Evolutionary conservation across 2,329 filamentous ascomycete genomes (phyloP), one percentile per base, ranked within the genome.

Genomic region (Calonectria multiphialidica): DNA sequence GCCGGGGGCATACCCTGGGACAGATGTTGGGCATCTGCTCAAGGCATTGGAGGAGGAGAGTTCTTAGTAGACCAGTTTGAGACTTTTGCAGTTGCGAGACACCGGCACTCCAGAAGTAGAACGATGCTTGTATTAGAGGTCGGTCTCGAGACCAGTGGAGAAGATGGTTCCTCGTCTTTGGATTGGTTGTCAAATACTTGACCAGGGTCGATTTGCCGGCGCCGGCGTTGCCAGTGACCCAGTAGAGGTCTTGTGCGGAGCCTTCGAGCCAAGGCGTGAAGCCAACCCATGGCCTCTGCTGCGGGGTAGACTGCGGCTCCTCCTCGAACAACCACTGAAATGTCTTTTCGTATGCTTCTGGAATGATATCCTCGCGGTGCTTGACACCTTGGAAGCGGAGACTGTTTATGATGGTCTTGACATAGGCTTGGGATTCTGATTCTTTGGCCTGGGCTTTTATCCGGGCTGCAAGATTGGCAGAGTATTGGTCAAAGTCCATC

Each of bases 61-160:
- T 75, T 0, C 68, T 53, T 0, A 65, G 12, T 0, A 76, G 42
- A 3, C 73, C 73, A 3, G 65, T 30, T 15, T 66, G 62, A 0
- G 68, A 72, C 0, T 37, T 33, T 21, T 76, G 74, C 0, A 68
- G 18, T 0, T 64, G 16, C 13, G 68, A 64, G 16, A 59, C 35
- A 25, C 74, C 74, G 9, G 65, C 45, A 0, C 72, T 72, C 74
- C 74, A 76, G n/a, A 76, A 76, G 25, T 76, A 73, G 3, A 76
- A 76, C 0, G 66, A 30, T 2, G 64, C 44, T 8, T 74, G 6
- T 1, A 68, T 67, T 0, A 76, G 42, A 0, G 13, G 53, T 4
- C 33, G 4, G 0, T 59, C 35, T 13, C 2, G 65, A 0, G 71
- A 44, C 71, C 73, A 74, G 2, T 40, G 33, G 1, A 15, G 28